These are phyloP conservation scores for Penicillium hordei DNA, from an alignment of 2,329 filamentous ascomycete genomes.

Conservation along the genomic window DNA sequence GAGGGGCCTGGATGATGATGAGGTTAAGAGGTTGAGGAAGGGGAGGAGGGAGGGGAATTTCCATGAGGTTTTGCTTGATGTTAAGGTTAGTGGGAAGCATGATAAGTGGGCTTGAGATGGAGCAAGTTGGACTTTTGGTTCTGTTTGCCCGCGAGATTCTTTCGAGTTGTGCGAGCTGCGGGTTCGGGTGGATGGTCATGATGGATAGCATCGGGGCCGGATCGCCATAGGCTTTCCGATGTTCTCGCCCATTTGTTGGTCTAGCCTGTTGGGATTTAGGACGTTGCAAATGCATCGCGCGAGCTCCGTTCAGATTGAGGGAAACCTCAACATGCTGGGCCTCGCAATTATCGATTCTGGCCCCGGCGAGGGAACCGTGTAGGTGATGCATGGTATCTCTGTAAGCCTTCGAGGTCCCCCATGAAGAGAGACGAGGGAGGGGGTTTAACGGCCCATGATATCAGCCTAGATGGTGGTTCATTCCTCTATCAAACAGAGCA, in stretches of 20 bases:
- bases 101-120: conserved; percentile 66
- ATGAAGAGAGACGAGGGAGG: neutral
- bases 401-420: neutral
- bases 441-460: neutral
- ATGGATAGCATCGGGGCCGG: too few relatives aligned
- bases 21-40: conserved; percentile 78
- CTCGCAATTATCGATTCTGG: neutral
- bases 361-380: neutral
- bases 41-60: conserved; percentile 85
- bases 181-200: neutral
- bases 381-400: neutral
- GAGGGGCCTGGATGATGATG: conserved; percentile 74
- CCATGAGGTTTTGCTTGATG: conserved; percentile 78
- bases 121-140: neutral
- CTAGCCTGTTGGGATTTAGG: neutral
- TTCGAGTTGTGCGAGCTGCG: neutral
- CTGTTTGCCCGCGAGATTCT: neutral
- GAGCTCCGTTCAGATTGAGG: neutral
- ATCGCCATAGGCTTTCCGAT: neutral
- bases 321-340: neutral
- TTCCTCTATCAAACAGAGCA: neutral
- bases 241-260: neutral
- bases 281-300: neutral
- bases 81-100: conserved; percentile 90
- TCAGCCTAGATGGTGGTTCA: neutral